Evolutionary conservation across 495 filamentous ascomycete genomes (phyloP), one percentile per base, ranked within the genome.

Genomic region (Xylaria intraflava): DNA sequence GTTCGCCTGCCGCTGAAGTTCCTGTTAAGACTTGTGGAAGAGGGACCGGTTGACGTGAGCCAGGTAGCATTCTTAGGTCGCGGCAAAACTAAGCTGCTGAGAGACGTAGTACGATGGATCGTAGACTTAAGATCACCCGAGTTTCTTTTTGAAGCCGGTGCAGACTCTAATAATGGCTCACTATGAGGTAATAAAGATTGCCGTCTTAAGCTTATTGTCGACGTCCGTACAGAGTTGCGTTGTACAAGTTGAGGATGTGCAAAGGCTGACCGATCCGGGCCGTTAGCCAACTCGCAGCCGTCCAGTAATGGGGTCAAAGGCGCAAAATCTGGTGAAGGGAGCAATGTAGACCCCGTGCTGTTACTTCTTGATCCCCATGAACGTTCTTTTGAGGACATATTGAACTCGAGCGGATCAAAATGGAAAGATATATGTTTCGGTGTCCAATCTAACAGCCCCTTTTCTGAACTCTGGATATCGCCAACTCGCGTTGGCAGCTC

Each of bases 331-430:
- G 64, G 62, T 11, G 45, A 56, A 19, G 40, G 49, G 6, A 59
- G 55, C 19, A 53, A 55, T 24, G 38, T 35, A 17, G 48, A 26
- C 12, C 51, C 46, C 36, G 24, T 31, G 17, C 3, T 17, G 5
- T 49, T 41, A 12, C 46, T 42, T 20, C 46, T 20, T 14, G 30
- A 41, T 31, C 17, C 58, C 26, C 47, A 46, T 8, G 45, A 44
- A 11, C 52, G 40, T 24, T 56, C 51, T 11, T 54, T 52, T 19
- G 58, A 53, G 14, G 58, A 55, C 14, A 56, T 55, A 11, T 61
- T 59, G 35, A 66, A 55, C 10, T 59, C 64, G 10, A 61, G 56
- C 40, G 59, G 62, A 27, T 64, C 50, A 27, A 66, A 60, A 14
- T 64, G 30, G 7, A 59, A 55, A 16, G 63, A 65, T 22, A 63